Conservation (phyloP, 257 asterid species). For the Solanum tarapatanum region DNA sequence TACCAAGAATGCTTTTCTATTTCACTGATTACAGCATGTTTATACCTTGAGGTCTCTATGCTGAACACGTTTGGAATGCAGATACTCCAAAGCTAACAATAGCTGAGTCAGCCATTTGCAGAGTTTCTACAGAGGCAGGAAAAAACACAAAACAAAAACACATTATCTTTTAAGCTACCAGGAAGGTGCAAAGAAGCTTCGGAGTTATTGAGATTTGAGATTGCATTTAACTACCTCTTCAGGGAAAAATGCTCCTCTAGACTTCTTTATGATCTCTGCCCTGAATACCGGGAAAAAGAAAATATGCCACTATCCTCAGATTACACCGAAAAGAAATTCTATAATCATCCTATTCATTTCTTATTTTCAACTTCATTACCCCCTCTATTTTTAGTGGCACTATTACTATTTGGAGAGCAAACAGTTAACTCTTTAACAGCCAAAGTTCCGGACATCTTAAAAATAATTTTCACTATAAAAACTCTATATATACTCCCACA, state of each 20-base stretch:
- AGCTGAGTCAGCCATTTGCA: constrained; percentile 95
- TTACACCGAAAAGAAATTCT: background rate
- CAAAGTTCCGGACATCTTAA: background rate
- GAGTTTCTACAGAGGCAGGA: constrained; percentile 39
- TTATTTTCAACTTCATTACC: background rate
- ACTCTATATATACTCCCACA: background rate
- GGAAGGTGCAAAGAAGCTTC: background rate
- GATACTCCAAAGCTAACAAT: constrained; percentile 69
- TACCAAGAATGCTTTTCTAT: background rate
- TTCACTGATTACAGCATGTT: background rate
- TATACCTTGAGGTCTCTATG: constrained; percentile 91
- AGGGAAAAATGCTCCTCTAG: constrained; percentile 63
- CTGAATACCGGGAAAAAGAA: constrained; percentile 21
- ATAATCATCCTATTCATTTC: background rate
- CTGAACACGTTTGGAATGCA: constrained; percentile 84
- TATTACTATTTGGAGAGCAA: background rate
- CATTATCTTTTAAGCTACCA: background rate
- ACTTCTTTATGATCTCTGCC: constrained; percentile 54
- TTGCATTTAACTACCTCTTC: constrained; percentile 61
- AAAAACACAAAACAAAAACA: background rate
- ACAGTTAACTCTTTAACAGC: background rate
- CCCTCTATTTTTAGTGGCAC: background rate
- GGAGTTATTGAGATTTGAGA: background rate
- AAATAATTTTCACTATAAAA: background rate
- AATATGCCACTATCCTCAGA: background rate